These are phyloP conservation scores for Mycena vitilis DNA, from an alignment of 768 basidiomycete genomes.

Conservation along the genomic window DNA sequence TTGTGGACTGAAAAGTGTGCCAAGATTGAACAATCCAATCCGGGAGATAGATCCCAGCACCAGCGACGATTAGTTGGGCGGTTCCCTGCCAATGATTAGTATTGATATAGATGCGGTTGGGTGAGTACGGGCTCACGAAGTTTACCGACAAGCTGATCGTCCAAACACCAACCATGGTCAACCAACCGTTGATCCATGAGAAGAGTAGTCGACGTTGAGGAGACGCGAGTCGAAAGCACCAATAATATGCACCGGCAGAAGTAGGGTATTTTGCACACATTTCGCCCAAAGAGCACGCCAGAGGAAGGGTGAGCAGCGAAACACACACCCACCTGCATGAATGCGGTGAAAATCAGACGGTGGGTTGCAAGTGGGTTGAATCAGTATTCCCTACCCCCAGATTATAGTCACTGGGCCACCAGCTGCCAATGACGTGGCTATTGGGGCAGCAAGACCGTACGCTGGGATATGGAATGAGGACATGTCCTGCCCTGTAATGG, in stretches of 20 bases:
- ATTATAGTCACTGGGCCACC: conserved; percentile 69
- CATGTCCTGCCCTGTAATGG: neutral
- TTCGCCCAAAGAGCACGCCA: conserved; percentile 68
- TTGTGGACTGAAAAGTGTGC: conserved; percentile 63
- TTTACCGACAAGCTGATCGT: conserved; percentile 74
- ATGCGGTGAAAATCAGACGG: neutral
- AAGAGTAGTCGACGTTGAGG: conserved; percentile 61
- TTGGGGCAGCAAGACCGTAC: conserved; percentile 66
- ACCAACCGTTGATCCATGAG: conserved; percentile 78
- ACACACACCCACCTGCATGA: conserved; percentile 61
- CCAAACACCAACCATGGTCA: conserved; percentile 77
- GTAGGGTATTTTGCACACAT: conserved; percentile 72
- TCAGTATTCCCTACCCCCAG: conserved; percentile 60
- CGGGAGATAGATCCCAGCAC: conserved; percentile 66
- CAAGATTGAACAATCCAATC: conserved; percentile 68
- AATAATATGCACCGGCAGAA: conserved; percentile 73
- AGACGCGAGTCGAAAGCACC: conserved; percentile 71
- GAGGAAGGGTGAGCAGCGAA: conserved; percentile 57
- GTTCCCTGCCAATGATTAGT: conserved; percentile 49
- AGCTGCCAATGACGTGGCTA: conserved; percentile 64
- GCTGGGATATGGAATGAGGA: conserved; percentile 46
- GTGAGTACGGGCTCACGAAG: conserved; percentile 54
- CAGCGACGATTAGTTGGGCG: conserved; percentile 70
- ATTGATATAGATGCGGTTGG: neutral
- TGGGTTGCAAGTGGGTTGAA: neutral